Evolutionary conservation across 768 basidiomycete species (phyloP).

Genomic region (Collybiopsis luxurians): DNA sequence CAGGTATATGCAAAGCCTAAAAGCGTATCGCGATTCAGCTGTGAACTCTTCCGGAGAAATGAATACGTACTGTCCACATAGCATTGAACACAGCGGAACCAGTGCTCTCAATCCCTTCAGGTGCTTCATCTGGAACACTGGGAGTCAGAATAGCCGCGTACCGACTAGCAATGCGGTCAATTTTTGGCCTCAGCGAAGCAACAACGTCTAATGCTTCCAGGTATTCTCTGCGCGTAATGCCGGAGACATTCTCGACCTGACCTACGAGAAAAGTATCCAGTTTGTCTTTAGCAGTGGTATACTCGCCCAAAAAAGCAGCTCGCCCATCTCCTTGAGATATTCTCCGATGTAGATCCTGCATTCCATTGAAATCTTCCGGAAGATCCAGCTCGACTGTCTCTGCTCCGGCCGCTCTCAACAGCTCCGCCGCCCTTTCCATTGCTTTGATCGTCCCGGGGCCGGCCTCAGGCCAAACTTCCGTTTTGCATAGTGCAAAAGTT

Average conservation of each 20-base stretch:
- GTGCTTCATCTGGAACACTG: slow-evolving; percentile 13
- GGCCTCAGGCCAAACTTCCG: slow-evolving; percentile 13
- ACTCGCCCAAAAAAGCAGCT: slow-evolving; percentile 12
- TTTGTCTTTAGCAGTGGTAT: slow-evolving; percentile 11
- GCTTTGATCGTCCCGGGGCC: slow-evolving; percentile 15
- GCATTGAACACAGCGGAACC: slow-evolving; percentile 12
- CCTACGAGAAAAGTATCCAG: slow-evolving; percentile 9
- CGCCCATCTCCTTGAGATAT: slow-evolving; percentile 10
- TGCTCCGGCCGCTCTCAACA: slow-evolving; percentile 12
- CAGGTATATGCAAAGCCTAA: slow-evolving; percentile 16
- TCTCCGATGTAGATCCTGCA: slow-evolving; percentile 1
- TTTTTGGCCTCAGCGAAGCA: slow-evolving; percentile 13
- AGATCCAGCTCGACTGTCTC: slow-evolving; percentile 14
- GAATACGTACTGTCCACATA: slow-evolving; percentile 16
- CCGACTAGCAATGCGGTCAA: slow-evolving; percentile 10
- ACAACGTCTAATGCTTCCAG: slow-evolving; percentile 13
- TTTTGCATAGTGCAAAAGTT: slow-evolving; percentile 14
- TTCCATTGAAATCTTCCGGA: slow-evolving; percentile 11
- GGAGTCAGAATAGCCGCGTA: slow-evolving; percentile 15
- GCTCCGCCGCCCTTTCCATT: slow-evolving; percentile 7
- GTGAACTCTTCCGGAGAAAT: too few relatives aligned
- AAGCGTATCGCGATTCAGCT: too few relatives aligned
- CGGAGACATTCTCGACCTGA: slow-evolving; percentile 12
- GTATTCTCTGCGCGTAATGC: slow-evolving; percentile 7
- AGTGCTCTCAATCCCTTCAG: slow-evolving; percentile 11